A percentile compares a stretch with the other conserved stretches of the same genome.
Conservation (phyloP, 352 stramenopile genomes). For the Globisporangium paddicum region DNA sequence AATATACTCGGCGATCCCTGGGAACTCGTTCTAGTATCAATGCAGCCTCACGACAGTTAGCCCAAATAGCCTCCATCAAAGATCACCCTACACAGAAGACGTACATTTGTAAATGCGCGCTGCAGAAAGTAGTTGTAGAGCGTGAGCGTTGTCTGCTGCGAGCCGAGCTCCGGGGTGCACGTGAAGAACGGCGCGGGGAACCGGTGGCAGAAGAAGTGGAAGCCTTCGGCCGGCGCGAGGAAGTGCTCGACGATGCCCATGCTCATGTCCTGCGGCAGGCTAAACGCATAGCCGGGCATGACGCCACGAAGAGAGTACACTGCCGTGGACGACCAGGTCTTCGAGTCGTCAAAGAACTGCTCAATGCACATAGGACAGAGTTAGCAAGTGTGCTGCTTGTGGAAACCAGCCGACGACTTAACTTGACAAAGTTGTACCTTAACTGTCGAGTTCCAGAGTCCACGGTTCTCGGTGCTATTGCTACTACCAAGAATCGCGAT, state of each 20-base stretch:
- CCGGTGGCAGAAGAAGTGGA: slow-evolving; percentile 70
- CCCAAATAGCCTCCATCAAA: no score
- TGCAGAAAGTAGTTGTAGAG: slow-evolving; percentile 81
- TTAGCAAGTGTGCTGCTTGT: neutral
- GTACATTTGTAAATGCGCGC: slow-evolving; percentile 60
- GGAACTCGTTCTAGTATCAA: slow-evolving; percentile 73
- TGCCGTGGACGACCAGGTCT: slow-evolving; percentile 17
- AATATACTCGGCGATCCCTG: slow-evolving; percentile 60
- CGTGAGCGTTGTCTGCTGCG: slow-evolving; percentile 26
- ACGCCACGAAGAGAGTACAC: slow-evolving; percentile 51
- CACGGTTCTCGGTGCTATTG: slow-evolving; percentile 18
- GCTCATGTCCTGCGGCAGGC: slow-evolving; percentile 42
- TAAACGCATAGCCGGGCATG: slow-evolving; percentile 45
- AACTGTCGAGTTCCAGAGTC: slow-evolving; percentile 62
- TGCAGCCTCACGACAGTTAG: neutral
- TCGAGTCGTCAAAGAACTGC: slow-evolving; percentile 50
- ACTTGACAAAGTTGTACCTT: slow-evolving; percentile 21
- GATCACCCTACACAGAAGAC: slow-evolving; percentile 9
- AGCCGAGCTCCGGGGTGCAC: slow-evolving; percentile 21
- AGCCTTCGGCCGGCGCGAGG: slow-evolving; percentile 45
- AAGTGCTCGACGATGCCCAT: slow-evolving; percentile 71
- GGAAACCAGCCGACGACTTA: neutral
- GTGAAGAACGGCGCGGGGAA: slow-evolving; percentile 63
- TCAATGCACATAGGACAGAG: neutral
- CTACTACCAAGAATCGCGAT: slow-evolving; percentile 40